These are phyloP conservation scores for Geotrichum macrosporum DNA, from an alignment of 1,139 yeast species.

Conservation along the genomic window DNA sequence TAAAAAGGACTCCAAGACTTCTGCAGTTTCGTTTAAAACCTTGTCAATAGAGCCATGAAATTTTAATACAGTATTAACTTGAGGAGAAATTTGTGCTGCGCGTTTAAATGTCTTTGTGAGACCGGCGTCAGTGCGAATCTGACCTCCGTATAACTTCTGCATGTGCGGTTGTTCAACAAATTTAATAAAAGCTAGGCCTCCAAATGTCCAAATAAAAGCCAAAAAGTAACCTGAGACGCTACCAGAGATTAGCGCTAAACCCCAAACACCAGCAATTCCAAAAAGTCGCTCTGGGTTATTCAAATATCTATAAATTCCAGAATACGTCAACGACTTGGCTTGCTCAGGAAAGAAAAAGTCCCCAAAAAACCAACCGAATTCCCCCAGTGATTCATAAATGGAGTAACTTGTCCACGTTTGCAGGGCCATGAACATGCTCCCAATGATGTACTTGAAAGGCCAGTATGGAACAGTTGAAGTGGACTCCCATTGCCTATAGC, in stretches of 20 bases:
- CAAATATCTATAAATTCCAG: slow-evolving; percentile 79
- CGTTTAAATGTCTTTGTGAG: slow-evolving; percentile 57
- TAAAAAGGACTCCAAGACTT: slow-evolving; percentile 37
- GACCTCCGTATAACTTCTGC: slow-evolving; percentile 72
- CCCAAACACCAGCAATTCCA: slow-evolving; percentile 84
- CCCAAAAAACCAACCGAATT: slow-evolving; percentile 88
- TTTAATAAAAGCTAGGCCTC: slow-evolving; percentile 62
- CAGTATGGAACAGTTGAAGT: slow-evolving; percentile 36
- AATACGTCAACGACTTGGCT: slow-evolving; percentile 55
- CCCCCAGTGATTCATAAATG: slow-evolving; percentile 70
- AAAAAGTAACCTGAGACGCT: slow-evolving; percentile 52
- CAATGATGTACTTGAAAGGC: slow-evolving; percentile 58
- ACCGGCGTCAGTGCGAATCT: slow-evolving; percentile 47
- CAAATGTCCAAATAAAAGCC: slow-evolving; percentile 64
- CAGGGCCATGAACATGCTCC: slow-evolving; percentile 50
- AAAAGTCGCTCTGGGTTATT: slow-evolving; percentile 81
- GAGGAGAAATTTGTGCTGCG: slow-evolving; percentile 30
- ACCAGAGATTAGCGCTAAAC: slow-evolving; percentile 61
- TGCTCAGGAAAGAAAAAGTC: slow-evolving; percentile 69
- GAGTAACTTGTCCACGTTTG: slow-evolving; percentile 73
- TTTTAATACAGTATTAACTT: slow-evolving; percentile 27
- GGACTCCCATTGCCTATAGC: slow-evolving; percentile 39
- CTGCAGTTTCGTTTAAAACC: slow-evolving; percentile 37
- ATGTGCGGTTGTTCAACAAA: slow-evolving; percentile 78
- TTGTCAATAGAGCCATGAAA: slow-evolving; percentile 39